Percentiles rank a stretch among this genome's conserved stretches.
phyloP scores from a whole-genome alignment of 176 grass and related monocot genomes.

The Carex parvula region DNA sequence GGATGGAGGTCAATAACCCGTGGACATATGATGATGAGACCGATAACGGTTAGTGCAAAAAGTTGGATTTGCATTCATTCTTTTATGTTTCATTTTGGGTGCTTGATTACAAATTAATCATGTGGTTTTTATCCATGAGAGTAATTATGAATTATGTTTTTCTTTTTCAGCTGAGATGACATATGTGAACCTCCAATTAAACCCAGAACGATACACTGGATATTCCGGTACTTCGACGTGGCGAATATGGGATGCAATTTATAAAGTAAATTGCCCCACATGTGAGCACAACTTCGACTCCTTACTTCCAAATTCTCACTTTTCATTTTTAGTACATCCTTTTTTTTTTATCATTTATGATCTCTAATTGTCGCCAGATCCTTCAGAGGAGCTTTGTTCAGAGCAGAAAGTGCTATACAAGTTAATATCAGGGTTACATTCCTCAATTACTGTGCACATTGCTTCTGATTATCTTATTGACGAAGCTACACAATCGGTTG shows the following conservation, averaged over 20 bases:
- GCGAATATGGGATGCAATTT: constrained; percentile 94
- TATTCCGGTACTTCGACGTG: constrained; percentile 80
- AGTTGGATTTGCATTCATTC: neutral
- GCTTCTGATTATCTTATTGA: constrained; percentile 82
- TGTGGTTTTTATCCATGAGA: constrained; percentile 6
- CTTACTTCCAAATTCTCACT: neutral
- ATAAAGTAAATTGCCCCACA: constrained; percentile 97
- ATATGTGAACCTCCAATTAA: constrained; percentile 88
- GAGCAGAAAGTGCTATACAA: constrained; percentile 91
- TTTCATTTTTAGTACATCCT: constrained; percentile 7
- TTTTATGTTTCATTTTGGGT: neutral
- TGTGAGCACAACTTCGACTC: constrained; percentile 41
- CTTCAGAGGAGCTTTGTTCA: constrained; percentile 77
- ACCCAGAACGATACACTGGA: constrained; percentile 96
- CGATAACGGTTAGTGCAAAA: constrained; percentile 54
- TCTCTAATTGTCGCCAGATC: constrained; percentile 49
- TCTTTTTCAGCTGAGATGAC: constrained; percentile 74
- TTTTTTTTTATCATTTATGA: neutral
- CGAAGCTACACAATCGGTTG: constrained; percentile 56
- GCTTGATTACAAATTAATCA: neutral
- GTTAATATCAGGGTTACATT: constrained; percentile 93
- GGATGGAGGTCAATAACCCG: constrained; percentile 88
- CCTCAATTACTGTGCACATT: constrained; percentile 98
- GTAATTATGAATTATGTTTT: constrained; percentile 9
- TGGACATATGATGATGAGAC: constrained; percentile 99